A percentile compares a stretch with the other conserved stretches of the same genome.
phyloP scores from a whole-genome alignment of 176 grass and related monocot species.

The Chloris gayana region DNA sequence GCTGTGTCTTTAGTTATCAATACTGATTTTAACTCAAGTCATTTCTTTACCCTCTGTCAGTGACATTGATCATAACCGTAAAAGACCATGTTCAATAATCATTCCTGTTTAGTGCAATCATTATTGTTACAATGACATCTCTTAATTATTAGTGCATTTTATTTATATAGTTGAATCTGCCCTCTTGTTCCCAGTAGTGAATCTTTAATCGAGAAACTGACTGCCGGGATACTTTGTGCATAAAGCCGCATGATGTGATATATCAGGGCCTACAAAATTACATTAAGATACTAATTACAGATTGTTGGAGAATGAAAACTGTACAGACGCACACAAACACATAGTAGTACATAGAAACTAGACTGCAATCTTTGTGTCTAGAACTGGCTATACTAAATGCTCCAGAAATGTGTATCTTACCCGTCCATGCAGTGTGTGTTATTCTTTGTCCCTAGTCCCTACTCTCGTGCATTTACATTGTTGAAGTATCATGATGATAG shows the following conservation, averaged over 20 bases:
- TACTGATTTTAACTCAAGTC: not conserved
- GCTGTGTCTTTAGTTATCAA: not conserved
- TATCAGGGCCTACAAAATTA: not conserved
- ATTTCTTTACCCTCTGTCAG: not conserved
- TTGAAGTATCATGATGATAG: not conserved
- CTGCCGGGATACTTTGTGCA: not conserved
- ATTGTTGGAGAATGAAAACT: constrained; percentile 19
- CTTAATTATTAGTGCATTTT: not conserved
- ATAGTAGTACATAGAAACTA: not conserved
- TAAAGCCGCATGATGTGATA: not conserved
- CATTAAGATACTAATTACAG: not conserved
- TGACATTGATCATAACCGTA: not conserved
- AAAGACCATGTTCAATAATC: not conserved
- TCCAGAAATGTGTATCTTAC: constrained; percentile 16
- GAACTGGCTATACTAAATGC: constrained; percentile 2
- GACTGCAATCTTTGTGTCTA: not conserved
- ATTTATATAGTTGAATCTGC: not conserved
- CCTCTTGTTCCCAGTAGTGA: not conserved
- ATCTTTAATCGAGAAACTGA: not conserved
- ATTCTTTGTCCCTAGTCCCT: not conserved
- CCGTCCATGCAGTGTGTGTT: not conserved
- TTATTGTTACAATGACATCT: not conserved
- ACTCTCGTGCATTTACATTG: not conserved
- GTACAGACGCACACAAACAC: not conserved
- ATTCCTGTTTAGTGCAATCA: constrained; percentile 5